These are phyloP conservation scores for Xylaria palmicola DNA, from an alignment of 495 filamentous ascomycete genomes.

Conservation along the genomic window DNA sequence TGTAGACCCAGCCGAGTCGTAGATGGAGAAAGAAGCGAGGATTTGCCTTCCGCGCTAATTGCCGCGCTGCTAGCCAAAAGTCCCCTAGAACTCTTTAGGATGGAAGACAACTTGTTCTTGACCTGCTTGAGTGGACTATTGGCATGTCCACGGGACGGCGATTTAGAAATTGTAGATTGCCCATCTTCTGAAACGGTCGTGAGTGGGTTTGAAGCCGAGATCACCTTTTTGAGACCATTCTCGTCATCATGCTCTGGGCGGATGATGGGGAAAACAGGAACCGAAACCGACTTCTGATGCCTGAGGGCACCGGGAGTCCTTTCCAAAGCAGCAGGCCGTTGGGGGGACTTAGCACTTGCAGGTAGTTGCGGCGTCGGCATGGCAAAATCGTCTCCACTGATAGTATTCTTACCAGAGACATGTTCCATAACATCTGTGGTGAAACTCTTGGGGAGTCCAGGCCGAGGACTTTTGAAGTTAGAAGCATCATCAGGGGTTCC, in stretches of 20 bases:
- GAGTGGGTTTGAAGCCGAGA: slow-evolving; percentile 61
- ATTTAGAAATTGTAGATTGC: slow-evolving; percentile 63
- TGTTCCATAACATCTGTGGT: slow-evolving; percentile 61
- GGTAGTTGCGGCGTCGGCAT: slow-evolving; percentile 38
- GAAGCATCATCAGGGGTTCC: slow-evolving; percentile 30
- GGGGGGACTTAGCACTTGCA: slow-evolving; percentile 39
- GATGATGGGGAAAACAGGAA: slow-evolving; percentile 47
- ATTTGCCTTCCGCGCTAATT: slow-evolving; percentile 72
- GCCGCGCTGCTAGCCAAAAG: slow-evolving; percentile 79
- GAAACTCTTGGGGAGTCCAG: slow-evolving; percentile 55
- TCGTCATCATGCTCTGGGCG: slow-evolving; percentile 33
- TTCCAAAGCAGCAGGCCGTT: slow-evolving; percentile 35
- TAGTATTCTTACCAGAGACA: slow-evolving; percentile 45
- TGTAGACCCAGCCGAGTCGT: slow-evolving; percentile 36
- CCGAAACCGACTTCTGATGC: slow-evolving; percentile 56
- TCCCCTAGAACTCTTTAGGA: slow-evolving; percentile 80
- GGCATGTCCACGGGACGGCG: slow-evolving; percentile 62
- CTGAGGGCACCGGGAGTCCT: slow-evolving; percentile 33
- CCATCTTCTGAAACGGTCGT: slow-evolving; percentile 40
- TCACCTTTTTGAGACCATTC: slow-evolving; percentile 55
- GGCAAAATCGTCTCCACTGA: slow-evolving; percentile 40
- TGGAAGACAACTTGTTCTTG: slow-evolving; percentile 83
- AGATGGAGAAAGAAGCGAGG: slow-evolving; percentile 50
- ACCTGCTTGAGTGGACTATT: slow-evolving; percentile 85
- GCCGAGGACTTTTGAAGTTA: slow-evolving; percentile 42